These are phyloP conservation scores for Globisporangium carolinianum DNA, from an alignment of 352 stramenopile genomes.

Conservation along the genomic window DNA sequence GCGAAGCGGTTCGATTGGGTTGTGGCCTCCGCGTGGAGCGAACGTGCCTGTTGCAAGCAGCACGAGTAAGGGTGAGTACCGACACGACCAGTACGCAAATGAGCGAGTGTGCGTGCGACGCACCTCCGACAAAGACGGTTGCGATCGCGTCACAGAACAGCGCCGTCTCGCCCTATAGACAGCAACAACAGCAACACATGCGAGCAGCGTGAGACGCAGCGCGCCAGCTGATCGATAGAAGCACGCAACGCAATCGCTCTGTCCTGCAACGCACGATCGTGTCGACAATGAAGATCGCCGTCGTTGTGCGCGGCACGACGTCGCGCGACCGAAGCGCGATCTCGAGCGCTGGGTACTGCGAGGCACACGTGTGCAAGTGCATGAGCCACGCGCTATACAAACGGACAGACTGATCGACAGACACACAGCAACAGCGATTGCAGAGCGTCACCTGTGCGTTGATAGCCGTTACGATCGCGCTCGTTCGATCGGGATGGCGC, in stretches of 20 bases:
- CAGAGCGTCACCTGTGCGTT: constrained; percentile 16
- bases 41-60: constrained; percentile 30
- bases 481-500: constrained; percentile 41
- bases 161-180: constrained; percentile 45
- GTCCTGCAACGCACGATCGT: constrained; percentile 31
- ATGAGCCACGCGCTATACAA: not conserved
- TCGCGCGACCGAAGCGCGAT: constrained; percentile 32
- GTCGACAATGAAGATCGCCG: constrained; percentile 60
- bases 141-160: constrained; percentile 39
- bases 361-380: not conserved
- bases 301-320: constrained; percentile 16
- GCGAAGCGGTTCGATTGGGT: constrained; percentile 65
- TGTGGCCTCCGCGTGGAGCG: constrained; percentile 55
- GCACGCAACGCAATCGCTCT: too few relatives aligned
- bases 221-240: too few relatives aligned
- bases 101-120: not conserved
- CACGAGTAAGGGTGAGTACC: not conserved
- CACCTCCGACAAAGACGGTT: constrained; percentile 64
- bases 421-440: not conserved
- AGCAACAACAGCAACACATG: too few relatives aligned
- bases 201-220: too few relatives aligned
- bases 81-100: not conserved
- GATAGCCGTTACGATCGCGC: constrained; percentile 29
- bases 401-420: not conserved
- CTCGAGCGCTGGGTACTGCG: constrained; percentile 30